These are phyloP conservation scores for Fusarium phyllophilum DNA, from an alignment of 2,329 filamentous ascomycete species.

Conservation along the genomic window DNA sequence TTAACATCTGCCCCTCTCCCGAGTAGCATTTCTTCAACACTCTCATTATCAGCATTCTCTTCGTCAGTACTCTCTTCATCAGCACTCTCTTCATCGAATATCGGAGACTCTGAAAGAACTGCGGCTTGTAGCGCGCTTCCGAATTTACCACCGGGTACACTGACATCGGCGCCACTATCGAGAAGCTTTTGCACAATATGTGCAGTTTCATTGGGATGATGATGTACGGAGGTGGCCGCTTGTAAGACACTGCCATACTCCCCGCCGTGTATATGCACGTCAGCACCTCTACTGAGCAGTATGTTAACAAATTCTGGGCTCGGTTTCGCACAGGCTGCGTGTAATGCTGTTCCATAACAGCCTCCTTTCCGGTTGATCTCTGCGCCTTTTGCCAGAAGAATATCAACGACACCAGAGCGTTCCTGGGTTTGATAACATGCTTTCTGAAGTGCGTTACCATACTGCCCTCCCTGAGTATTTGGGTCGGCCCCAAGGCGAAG, in stretches of 20 bases:
- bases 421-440: rapidly evolving
- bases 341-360: rapidly evolving
- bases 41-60: too few relatives aligned
- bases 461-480: rapidly evolving
- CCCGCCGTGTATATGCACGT: not conserved
- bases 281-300: rapidly evolving
- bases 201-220: rapidly evolving
- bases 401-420: rapidly evolving
- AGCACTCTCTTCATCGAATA: too few relatives aligned
- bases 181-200: not conserved
- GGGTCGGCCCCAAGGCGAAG: rapidly evolving
- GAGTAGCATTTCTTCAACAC: rapidly evolving
- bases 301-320: rapidly evolving
- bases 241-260: rapidly evolving
- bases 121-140: not conserved
- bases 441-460: not conserved
- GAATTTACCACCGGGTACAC: not conserved
- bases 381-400: rapidly evolving
- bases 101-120: rapidly evolving
- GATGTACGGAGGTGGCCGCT: not conserved
- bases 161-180: not conserved
- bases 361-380: rapidly evolving
- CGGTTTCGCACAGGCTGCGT: rapidly evolving
- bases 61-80: too few relatives aligned
- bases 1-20: rapidly evolving